phyloP scores from a whole-genome alignment of 2,329 filamentous ascomycete species.

The Septoria linicola region DNA sequence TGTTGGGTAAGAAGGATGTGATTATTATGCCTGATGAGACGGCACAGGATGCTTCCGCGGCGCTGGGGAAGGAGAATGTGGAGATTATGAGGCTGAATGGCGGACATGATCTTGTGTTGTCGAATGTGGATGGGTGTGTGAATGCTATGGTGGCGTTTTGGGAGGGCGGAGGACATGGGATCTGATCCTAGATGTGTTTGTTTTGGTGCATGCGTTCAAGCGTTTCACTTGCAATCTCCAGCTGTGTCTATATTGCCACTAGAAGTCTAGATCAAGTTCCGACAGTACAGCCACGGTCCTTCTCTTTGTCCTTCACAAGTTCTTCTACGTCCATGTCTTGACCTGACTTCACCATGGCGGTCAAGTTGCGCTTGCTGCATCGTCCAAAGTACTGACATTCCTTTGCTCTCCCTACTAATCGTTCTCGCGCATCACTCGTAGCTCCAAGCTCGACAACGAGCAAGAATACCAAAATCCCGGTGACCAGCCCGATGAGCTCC shows the following conservation, averaged over 20 bases:
- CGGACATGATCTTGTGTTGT: slow-evolving; percentile 70
- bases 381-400: slow-evolving; percentile 33
- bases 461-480: slow-evolving; percentile 39
- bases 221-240: neutral
- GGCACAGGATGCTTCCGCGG: slow-evolving; percentile 58
- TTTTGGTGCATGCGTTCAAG: neutral
- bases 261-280: neutral
- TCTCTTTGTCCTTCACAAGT: slow-evolving; percentile 19
- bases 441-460: slow-evolving; percentile 40
- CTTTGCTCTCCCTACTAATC: slow-evolving; percentile 21
- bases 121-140: slow-evolving; percentile 59
- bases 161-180: slow-evolving; percentile 18
- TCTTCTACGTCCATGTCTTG: slow-evolving; percentile 24
- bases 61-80: slow-evolving; percentile 59
- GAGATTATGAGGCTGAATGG: slow-evolving; percentile 58
- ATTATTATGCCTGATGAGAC: slow-evolving; percentile 67
- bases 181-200: neutral
- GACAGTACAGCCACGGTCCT: slow-evolving; percentile 22
- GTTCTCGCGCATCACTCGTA: slow-evolving; percentile 23
- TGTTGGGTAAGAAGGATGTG: slow-evolving; percentile 65
- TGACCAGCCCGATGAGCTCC: slow-evolving; percentile 42
- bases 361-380: slow-evolving; percentile 42
- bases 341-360: slow-evolving; percentile 23
- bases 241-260: neutral
- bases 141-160: slow-evolving; percentile 50